Percentiles rank a stretch among this genome's conserved stretches.
phyloP scores from a whole-genome alignment of 345 rosid genomes.

The Salix dunnii region DNA sequence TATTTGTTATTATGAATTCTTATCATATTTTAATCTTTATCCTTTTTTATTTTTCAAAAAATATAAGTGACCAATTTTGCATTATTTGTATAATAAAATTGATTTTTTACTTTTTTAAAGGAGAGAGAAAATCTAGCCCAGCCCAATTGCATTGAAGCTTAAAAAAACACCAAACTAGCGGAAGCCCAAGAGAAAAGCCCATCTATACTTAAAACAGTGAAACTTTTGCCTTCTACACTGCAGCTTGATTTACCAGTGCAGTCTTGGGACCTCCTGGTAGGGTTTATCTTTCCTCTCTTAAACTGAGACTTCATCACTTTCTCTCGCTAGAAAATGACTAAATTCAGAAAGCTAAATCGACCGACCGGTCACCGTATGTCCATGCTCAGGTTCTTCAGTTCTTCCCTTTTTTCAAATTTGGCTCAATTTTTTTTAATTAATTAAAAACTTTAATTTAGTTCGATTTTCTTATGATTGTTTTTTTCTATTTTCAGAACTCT shows the following conservation, averaged over 20 bases:
- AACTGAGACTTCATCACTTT: background rate
- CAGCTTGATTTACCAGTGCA: background rate
- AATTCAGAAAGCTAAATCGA: slow-evolving; percentile 77
- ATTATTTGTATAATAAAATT: too few species aligned
- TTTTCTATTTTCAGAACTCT: slow-evolving; percentile 49
- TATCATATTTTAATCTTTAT: too few species aligned
- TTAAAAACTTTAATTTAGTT: background rate
- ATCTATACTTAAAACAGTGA: background rate
- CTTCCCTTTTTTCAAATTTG: too few species aligned
- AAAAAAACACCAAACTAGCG: too few species aligned
- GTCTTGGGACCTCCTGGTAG: background rate
- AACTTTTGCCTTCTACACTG: background rate
- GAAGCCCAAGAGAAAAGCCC: background rate
- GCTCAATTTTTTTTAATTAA: too few species aligned
- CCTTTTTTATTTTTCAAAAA: too few species aligned
- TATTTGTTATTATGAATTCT: too few species aligned
- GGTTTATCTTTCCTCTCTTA: slow-evolving; percentile 4
- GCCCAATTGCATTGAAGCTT: background rate
- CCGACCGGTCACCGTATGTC: slow-evolving; percentile 82
- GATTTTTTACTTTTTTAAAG: too few species aligned
- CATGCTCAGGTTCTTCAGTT: slow-evolving; percentile 64
- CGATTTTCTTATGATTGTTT: background rate
- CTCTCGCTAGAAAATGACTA: slow-evolving; percentile 48
- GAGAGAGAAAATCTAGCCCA: background rate
- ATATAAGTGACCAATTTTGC: too few species aligned